Base-by-base conservation (phyloP, 1,284 basidiomycete genomes). In the Pisolithus thermaeus region DNA sequence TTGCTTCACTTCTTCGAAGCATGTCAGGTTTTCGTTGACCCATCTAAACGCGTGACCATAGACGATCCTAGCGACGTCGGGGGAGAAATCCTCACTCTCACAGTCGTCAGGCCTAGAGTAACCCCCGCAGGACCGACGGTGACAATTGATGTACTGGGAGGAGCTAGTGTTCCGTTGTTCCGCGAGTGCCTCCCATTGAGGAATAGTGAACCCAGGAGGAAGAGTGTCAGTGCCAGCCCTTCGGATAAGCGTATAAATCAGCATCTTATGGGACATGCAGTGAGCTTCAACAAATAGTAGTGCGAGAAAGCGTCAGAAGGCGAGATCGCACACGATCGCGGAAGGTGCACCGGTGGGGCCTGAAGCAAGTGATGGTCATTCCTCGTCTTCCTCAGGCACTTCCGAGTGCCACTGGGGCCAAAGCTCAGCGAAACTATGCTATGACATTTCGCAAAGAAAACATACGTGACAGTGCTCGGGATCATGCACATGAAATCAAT, bases 221-320 rank as follows among this genome's bases (percentile, higher is more conserved):
- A 88, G 80, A 12, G 90, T 92, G 12, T 83, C 80, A 0, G 77
- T 73, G 2, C 84, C 84, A 1, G 83, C 81, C 28, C 80, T 77
- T 65, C 94, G 92, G 38, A 92, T 82, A 49, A 93, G 81, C 86
- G 94, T 97, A 72, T 97, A 97, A 7, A 98, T 74, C 11, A 97
- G 73, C 2, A 94, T 98, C 84, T 93, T 53, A 4, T 0, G 42
- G 40, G 0, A 25, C 1, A 32, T n/a, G 25, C 92, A n/a, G 69
- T 71, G 11, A 47, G 11, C 35, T 37, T 50, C 52, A 49, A 57
- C 60, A 56, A 20, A 48, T 25, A 7, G 8, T 18, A 7, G 9
- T 4, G 20, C 36, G 7, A 3, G 56, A 45, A 50, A 96, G 66
- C 6, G 68, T 62, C 32, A 76, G 60, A 6, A 97, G 75, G 2